These are phyloP conservation scores for Candida khao-thaluensis DNA, from an alignment of 805 yeast genomes.

Conservation along the genomic window DNA sequence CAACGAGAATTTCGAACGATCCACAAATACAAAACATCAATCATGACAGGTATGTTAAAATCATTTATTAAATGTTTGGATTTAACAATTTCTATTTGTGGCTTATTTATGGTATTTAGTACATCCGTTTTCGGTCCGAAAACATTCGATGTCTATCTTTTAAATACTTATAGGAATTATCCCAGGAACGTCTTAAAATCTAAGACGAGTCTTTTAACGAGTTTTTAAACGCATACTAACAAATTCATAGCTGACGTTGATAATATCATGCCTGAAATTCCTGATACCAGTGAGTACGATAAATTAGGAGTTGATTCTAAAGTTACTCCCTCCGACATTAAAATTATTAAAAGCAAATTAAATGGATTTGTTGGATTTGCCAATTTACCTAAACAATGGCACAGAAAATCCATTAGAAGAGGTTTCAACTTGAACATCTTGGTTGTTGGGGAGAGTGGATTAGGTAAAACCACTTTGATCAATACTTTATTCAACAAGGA, in stretches of 20 bases:
- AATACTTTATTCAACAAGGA: constrained; percentile 74
- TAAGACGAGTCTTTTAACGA: constrained; percentile 1
- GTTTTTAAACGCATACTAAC: constrained; percentile 6
- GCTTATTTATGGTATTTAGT: no score
- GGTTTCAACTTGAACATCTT: constrained; percentile 88
- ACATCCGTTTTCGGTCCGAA: no score
- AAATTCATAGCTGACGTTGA: constrained; percentile 17
- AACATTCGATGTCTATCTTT: no score
- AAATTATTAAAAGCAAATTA: constrained; percentile 76
- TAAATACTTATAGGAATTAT: no score
- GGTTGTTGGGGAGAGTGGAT: constrained; percentile 89
- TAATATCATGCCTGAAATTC: constrained; percentile 18
- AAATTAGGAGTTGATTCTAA: constrained; percentile 2
- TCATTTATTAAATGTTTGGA: no score
- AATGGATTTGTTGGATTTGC: constrained; percentile 96
- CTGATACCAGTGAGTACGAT: constrained; percentile 17
- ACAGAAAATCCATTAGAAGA: constrained; percentile 82
- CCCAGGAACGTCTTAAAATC: background rate
- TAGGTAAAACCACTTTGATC: constrained; percentile 90
- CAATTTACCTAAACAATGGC: constrained; percentile 98
- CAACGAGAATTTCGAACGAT: constrained; percentile 6
- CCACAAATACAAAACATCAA: constrained; percentile 6
- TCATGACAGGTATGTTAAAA: constrained; percentile 18
- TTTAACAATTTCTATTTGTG: no score
- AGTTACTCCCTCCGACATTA: constrained; percentile 34